Base-by-base conservation (phyloP, 2,329 filamentous ascomycete species). In the Curvularia eragrostidis region DNA sequence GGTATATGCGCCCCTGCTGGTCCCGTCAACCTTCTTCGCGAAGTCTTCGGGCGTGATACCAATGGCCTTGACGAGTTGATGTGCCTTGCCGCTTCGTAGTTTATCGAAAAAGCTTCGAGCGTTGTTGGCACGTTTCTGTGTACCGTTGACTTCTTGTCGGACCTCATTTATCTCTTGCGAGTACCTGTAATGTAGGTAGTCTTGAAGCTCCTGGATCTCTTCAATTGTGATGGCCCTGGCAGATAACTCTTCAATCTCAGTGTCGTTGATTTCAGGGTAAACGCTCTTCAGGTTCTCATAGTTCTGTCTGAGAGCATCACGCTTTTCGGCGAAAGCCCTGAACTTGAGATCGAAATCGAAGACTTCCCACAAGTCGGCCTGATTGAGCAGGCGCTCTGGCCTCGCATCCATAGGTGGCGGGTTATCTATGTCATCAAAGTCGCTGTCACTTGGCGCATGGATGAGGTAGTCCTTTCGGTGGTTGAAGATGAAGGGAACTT, bases 391-490 rank as follows among this genome's bases (percentile, higher is more conserved):
- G 76, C 96, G 96, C 78, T 96, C 91, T 1, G 93, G 93, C 58
- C 81, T 82, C 56, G 94, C 87, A 55, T 88, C 87, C 71, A 88
- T 91, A 57, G 92, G 88, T 1, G 89, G 87, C 1, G 85, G 87
- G 64, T 94, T 89, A 56, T 88, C 84, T 15, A 84, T 83, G 62
- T 86, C 81, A 77, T 72, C 87, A 74, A 80, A 87, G 6, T 85
- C 84, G 12, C 83, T 79, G 38, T 83, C 80, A n/a, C 84, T 79
- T 72, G 91, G 93, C 64, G 89, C 89, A 71, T 98, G 92, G 55
- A 99, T 96, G 42, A 99, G 85, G 73, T 98, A 99, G 75, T 99
- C 95, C 77, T 97, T 97, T 60, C 95, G 91, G 73, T 99, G 95
- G 76, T 97, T 94, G 77, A 97, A 97, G 67, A 99, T 95, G 76